These are phyloP conservation scores for Zygoascus sp. DNA, from an alignment of 1,139 yeast genomes.

Conservation along the genomic window DNA sequence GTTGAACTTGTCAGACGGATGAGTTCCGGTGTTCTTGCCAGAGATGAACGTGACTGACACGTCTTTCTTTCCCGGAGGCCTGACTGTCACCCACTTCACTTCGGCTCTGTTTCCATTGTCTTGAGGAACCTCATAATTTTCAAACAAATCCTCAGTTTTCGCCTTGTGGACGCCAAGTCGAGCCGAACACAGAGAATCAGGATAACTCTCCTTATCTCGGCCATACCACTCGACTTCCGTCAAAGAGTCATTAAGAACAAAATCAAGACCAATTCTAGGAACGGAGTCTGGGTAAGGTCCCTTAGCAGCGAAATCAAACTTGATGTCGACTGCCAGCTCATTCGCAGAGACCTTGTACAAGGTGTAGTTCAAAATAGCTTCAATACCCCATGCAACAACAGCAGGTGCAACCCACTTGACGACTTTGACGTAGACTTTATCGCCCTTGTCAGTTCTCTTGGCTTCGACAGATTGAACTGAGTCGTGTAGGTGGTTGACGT, in stretches of 20 bases:
- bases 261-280: slow-evolving; percentile 32
- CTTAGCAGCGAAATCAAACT: slow-evolving; percentile 17
- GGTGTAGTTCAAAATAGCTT: slow-evolving; percentile 15
- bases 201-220: slow-evolving; percentile 36
- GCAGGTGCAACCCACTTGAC: slow-evolving; percentile 24
- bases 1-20: slow-evolving; percentile 17
- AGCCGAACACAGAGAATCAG: slow-evolving; percentile 34
- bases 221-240: slow-evolving; percentile 35
- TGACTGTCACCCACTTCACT: slow-evolving; percentile 32
- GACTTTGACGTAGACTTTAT: slow-evolving; percentile 17
- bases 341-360: slow-evolving; percentile 7
- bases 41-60: slow-evolving; percentile 7
- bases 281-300: slow-evolving; percentile 22
- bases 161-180: slow-evolving; percentile 28
- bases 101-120: slow-evolving; percentile 38
- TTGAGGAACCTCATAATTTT: slow-evolving; percentile 37
- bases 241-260: slow-evolving; percentile 21
- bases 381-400: slow-evolving; percentile 27
- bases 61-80: slow-evolving; percentile 12
- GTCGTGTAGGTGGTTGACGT: slow-evolving; percentile 20
- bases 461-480: slow-evolving; percentile 16
- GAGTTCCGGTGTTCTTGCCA: slow-evolving; percentile 14
- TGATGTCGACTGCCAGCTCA: slow-evolving; percentile 14
- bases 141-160: slow-evolving; percentile 24
- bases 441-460: slow-evolving; percentile 8